Evolutionary conservation across 1,284 basidiomycete genomes (phyloP).

Genomic region (Marasmius fiardii): DNA sequence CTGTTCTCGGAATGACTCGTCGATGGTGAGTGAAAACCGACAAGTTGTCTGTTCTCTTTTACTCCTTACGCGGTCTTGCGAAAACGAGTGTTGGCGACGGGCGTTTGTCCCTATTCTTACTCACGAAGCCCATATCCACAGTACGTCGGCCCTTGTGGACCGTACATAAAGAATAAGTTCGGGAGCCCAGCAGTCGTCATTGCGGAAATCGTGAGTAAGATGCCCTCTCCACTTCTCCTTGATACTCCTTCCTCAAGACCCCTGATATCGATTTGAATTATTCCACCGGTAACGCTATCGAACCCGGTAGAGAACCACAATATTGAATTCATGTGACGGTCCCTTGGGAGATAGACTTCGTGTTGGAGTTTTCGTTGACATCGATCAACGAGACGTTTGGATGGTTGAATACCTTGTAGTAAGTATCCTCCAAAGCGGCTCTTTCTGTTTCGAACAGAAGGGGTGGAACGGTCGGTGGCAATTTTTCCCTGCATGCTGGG

Average conservation of each 20-base stretch:
- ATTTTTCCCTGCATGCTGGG: slow-evolving; percentile 22
- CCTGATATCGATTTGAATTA: slow-evolving; percentile 22
- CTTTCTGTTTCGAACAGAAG: slow-evolving; percentile 23
- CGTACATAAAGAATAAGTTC: slow-evolving; percentile 25
- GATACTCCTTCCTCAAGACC: slow-evolving; percentile 18
- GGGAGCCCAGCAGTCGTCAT: slow-evolving; percentile 19
- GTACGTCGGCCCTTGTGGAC: slow-evolving; percentile 23
- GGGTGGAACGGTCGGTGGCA: slow-evolving; percentile 12
- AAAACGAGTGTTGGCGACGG: too few species aligned
- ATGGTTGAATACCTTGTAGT: slow-evolving; percentile 24
- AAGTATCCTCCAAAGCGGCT: slow-evolving; percentile 19
- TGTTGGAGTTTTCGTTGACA: slow-evolving; percentile 18
- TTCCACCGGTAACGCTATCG: slow-evolving; percentile 23
- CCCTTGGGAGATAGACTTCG: slow-evolving; percentile 17
- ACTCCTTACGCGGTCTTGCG: too few species aligned
- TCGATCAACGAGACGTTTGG: slow-evolving; percentile 22
- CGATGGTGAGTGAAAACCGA: too few species aligned
- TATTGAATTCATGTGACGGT: slow-evolving; percentile 23
- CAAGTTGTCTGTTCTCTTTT: too few species aligned
- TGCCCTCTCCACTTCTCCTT: slow-evolving; percentile 21
- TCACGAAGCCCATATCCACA: slow-evolving; percentile 23
- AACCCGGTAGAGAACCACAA: slow-evolving; percentile 23
- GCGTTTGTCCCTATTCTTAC: too few species aligned
- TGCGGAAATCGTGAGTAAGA: slow-evolving; percentile 22
- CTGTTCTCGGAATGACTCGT: too few species aligned